Percentiles rank a stretch among this genome's conserved stretches.
Evolutionary conservation across 2,329 filamentous ascomycete species (phyloP).

Genomic region (Seiridium cupressi): DNA sequence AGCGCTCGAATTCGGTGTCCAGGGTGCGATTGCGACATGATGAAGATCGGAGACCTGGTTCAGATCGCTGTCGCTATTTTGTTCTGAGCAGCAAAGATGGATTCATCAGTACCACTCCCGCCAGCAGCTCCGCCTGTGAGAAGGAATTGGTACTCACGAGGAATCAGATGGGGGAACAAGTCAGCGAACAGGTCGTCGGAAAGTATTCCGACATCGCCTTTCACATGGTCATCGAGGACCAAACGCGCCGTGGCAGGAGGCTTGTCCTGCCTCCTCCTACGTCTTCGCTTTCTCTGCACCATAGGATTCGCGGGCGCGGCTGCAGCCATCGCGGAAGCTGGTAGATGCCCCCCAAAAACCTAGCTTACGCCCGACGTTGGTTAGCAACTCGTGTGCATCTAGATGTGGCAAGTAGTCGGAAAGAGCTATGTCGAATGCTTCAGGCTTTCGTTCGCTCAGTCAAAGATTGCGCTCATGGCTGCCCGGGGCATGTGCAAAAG

Average conservation of each 20-base stretch:
- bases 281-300: constrained; percentile 37
- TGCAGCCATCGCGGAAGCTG: constrained; percentile 1
- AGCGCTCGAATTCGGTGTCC: constrained; percentile 57
- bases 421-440: too few relatives aligned
- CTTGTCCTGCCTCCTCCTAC: constrained; percentile 65
- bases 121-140: constrained; percentile 5
- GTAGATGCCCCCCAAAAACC: background rate
- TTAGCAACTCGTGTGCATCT: too few relatives aligned
- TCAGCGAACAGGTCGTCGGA: constrained; percentile 84
- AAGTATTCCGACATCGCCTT: constrained; percentile 80
- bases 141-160: constrained; percentile 42
- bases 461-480: too few relatives aligned
- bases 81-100: constrained; percentile 18
- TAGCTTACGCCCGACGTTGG: background rate
- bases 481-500: too few relatives aligned
- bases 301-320: constrained; percentile 23
- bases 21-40: constrained; percentile 73
- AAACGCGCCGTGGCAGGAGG: constrained; percentile 76
- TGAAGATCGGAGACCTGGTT: constrained; percentile 39
- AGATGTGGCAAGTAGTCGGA: too few relatives aligned
- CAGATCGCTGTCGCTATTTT: constrained; percentile 25
- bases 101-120: constrained; percentile 9
- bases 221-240: constrained; percentile 80
- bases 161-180: constrained; percentile 65
- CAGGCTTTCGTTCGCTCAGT: too few relatives aligned